Percentiles rank a stretch among this genome's conserved stretches.
Conservation (phyloP, 257 asterid species). For the Asclepias syriaca region DNA sequence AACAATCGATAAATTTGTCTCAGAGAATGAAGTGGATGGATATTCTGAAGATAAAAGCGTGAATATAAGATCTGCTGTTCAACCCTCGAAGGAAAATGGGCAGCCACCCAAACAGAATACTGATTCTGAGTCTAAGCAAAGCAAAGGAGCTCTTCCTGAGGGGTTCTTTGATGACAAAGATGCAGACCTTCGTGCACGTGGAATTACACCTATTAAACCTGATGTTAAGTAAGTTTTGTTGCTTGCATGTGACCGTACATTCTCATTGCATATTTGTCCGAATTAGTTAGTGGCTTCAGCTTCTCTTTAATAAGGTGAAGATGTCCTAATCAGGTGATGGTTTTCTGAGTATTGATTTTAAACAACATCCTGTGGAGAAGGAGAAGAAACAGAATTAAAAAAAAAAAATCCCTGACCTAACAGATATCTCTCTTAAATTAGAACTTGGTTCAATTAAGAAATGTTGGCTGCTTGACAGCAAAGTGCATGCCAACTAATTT, state of each 20-base stretch:
- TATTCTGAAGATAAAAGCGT: constrained; percentile 17
- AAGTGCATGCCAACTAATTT: background rate
- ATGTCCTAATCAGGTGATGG: background rate
- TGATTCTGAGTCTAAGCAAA: constrained; percentile 55
- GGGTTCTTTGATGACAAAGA: constrained; percentile 93
- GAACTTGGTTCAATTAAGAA: background rate
- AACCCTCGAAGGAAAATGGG: constrained; percentile 29
- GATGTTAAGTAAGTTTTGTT: constrained; percentile 70
- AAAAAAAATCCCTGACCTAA: background rate
- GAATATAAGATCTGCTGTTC: constrained; percentile 24
- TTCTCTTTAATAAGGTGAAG: background rate
- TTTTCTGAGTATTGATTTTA: background rate
- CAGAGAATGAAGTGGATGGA: constrained; percentile 29
- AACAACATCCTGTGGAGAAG: background rate
- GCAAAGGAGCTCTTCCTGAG: constrained; percentile 70
- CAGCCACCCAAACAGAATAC: constrained; percentile 29
- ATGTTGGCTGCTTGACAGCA: background rate
- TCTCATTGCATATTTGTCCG: background rate
- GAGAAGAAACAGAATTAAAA: background rate
- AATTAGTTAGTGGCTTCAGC: constrained; percentile 2
- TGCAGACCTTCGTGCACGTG: constrained; percentile 92
- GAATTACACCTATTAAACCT: constrained; percentile 78
- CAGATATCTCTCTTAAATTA: background rate
- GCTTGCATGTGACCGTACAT: constrained; percentile 7
- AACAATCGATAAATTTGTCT: constrained; percentile 26